These are phyloP conservation scores for Hericium rajendrae DNA, from an alignment of 768 basidiomycete genomes.

Conservation along the genomic window DNA sequence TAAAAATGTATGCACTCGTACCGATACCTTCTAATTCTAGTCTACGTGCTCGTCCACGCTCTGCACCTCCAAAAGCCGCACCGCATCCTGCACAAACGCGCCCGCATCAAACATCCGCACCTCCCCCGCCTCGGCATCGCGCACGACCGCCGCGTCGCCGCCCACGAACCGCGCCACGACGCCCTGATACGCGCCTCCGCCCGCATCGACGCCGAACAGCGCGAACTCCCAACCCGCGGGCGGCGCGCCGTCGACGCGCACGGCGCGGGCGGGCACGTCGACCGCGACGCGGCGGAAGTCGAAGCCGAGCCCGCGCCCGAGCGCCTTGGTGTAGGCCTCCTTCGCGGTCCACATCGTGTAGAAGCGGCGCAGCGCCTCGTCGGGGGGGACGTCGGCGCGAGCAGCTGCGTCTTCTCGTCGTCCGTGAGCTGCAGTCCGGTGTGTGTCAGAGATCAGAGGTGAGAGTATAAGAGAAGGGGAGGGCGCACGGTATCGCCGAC, in stretches of 20 bases:
- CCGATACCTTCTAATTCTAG: neutral
- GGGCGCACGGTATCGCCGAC: slow-evolving; percentile 54
- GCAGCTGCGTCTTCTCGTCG: slow-evolving; percentile 24
- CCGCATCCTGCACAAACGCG: slow-evolving; percentile 9
- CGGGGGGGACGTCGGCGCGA: slow-evolving; percentile 28
- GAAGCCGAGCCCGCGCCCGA: slow-evolving; percentile 76
- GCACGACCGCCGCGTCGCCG: slow-evolving; percentile 17
- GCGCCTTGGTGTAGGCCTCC: slow-evolving; percentile 85
- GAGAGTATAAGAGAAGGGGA: slow-evolving; percentile 4
- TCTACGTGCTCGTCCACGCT: neutral
- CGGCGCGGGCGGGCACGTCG: slow-evolving; percentile 37
- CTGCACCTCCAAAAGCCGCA: slow-evolving; percentile 6
- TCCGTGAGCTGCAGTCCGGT: slow-evolving; percentile 28
- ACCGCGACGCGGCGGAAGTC: slow-evolving; percentile 73
- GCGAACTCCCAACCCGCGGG: slow-evolving; percentile 61
- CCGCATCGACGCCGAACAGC: slow-evolving; percentile 44
- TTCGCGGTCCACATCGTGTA: slow-evolving; percentile 88
- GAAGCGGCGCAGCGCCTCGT: slow-evolving; percentile 50
- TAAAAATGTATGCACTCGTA: neutral
- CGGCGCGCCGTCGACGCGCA: slow-evolving; percentile 49
- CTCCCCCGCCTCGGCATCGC: slow-evolving; percentile 3
- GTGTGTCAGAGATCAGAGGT: neutral
- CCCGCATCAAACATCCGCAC: slow-evolving; percentile 4
- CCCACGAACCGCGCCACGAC: slow-evolving; percentile 56
- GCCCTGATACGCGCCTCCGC: slow-evolving; percentile 49